Evolutionary conservation across 306 rosid genomes (phyloP), one percentile per base, ranked within the genome.

Genomic region (Fragaria vesca): DNA sequence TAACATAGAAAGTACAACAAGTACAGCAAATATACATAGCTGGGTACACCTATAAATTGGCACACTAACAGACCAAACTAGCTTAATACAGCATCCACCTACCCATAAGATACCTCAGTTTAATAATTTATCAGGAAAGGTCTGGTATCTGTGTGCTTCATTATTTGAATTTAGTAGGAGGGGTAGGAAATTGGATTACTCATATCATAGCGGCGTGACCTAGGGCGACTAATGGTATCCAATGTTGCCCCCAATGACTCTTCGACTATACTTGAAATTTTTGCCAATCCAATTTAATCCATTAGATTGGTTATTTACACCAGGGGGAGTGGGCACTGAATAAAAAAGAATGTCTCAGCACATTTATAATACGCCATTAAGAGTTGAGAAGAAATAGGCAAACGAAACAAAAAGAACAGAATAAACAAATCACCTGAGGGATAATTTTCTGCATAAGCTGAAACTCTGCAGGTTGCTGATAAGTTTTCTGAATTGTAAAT

Each of bases 201-300:
- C 58, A 76, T 72, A 82, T 91, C 96, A 51, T 79, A 47, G 76
- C 88, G 90, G 76, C 89, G 91, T 47, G 92, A 73, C 88, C 93
- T 87, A 89, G 81, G 55, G 71, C 82, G 90, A 81, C 81, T 87
- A 80, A 85, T 81, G 85, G 81, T 87, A 85, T 90, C 97, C 89
- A 85, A 58, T 28, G 93, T 81, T 61, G 89, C 78, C 84, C 90
- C 90, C 92, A 79, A 75, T 78, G 57, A 84, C 88, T 83, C 92
- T 86, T 66, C 91, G 95, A 80, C 96, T 86, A 90, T 83, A 80
- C 50, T 89, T 95, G 76, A 83, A 79, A 86, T 88, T 74, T 88
- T 80, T 82, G 86, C 86, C 85, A 83, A 76, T 77, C 69, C 60
- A 65, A 80, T 67, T 88, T 60, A 89, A 83, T 86, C 91, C 91